Conservation (phyloP, 1,139 yeast species). For the Yamadazyma taylorii region DNA sequence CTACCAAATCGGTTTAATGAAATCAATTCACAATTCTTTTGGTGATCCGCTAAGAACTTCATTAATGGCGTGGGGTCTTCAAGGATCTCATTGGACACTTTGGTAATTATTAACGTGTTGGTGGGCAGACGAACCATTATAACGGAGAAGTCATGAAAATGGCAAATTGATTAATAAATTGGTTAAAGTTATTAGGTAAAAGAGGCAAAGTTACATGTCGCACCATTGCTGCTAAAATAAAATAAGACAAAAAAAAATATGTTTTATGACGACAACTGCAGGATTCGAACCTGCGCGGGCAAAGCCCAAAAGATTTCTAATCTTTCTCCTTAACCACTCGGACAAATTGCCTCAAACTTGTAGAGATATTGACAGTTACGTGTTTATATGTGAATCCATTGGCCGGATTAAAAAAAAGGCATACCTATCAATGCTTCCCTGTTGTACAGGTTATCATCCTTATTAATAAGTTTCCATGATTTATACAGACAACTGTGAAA, state of each 20-base stretch:
- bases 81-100: conserved; percentile 22
- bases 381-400: too few species aligned
- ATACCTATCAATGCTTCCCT: too few species aligned
- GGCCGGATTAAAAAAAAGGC: too few species aligned
- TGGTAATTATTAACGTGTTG: conserved; percentile 43
- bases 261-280: conserved; percentile 75
- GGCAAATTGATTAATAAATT: background rate
- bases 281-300: conserved; percentile 93
- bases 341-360: conserved; percentile 40
- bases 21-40: conserved; percentile 34
- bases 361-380: background rate
- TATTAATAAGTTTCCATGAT: too few species aligned
- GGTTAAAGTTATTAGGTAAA: background rate
- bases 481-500: too few species aligned
- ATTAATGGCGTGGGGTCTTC: conserved; percentile 28
- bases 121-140: conserved; percentile 25
- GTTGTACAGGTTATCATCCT: too few species aligned
- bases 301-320: conserved; percentile 53
- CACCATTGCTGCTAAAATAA: conserved; percentile 12
- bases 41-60: conserved; percentile 23
- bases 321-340: conserved; percentile 56
- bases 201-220: conserved; percentile 1
- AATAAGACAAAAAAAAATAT: too few species aligned
- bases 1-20: conserved; percentile 37
- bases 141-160: too few species aligned